A percentile compares a stretch with the other conserved stretches of the same genome.
phyloP scores from a whole-genome alignment of 169 alveolate genomes.

The Plasmodium sp. region DNA sequence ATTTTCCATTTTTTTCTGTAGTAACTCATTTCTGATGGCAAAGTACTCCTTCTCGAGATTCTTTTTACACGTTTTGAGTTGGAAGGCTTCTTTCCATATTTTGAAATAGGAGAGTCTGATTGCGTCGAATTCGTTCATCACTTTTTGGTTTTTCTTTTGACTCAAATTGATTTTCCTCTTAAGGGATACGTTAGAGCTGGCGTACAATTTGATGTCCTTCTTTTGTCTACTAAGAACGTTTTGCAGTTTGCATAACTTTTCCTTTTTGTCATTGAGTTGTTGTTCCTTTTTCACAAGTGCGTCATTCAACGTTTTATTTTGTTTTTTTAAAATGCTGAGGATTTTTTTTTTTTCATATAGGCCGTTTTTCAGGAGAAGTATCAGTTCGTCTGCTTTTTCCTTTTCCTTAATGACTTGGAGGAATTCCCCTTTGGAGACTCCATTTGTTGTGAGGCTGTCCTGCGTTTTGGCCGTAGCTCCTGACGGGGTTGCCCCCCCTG shows the following conservation, averaged over 20 bases:
- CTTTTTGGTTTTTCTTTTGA: slow-evolving; percentile 20
- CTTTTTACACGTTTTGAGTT: slow-evolving; percentile 30
- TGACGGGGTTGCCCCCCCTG: not conserved
- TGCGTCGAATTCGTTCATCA: slow-evolving; percentile 5
- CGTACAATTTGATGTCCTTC: slow-evolving; percentile 15
- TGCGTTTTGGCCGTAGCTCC: not conserved
- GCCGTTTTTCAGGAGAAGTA: slow-evolving; percentile 17
- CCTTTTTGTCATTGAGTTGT: slow-evolving; percentile 12
- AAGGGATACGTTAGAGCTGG: slow-evolving; percentile 1
- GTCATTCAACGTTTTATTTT: slow-evolving; percentile 5
- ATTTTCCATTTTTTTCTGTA: slow-evolving; percentile 57
- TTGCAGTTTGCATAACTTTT: slow-evolving; percentile 3
- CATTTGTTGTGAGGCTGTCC: not conserved
- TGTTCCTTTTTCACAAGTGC: slow-evolving; percentile 16
- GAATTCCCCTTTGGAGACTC: slow-evolving; percentile 12
- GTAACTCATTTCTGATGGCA: slow-evolving; percentile 24
- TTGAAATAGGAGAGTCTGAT: slow-evolving; percentile 22
- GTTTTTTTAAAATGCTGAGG: slow-evolving; percentile 18
- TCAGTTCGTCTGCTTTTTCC: slow-evolving; percentile 35
- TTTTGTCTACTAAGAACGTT: slow-evolving; percentile 16
- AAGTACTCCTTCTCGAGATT: slow-evolving; percentile 17
- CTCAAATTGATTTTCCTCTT: slow-evolving; percentile 2
- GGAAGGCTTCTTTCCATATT: slow-evolving; percentile 28
- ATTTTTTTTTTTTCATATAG: slow-evolving; percentile 53
- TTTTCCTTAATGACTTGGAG: slow-evolving; percentile 14